phyloP scores from a whole-genome alignment of 306 rosid genomes.

The Pterocarpus santalinus region DNA sequence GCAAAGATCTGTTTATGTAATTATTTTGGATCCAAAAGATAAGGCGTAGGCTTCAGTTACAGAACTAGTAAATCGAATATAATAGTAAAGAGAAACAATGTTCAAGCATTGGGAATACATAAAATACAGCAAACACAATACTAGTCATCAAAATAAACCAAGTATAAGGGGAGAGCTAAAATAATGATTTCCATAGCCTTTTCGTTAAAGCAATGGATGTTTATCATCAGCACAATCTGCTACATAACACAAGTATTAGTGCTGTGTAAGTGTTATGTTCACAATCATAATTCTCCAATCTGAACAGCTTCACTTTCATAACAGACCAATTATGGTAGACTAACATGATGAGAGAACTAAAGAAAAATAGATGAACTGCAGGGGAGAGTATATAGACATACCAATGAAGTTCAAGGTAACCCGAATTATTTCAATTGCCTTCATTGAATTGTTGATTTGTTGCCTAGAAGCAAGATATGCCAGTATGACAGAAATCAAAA shows the following conservation, averaged over 20 bases:
- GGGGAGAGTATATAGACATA: constrained; percentile 46
- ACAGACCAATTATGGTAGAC: constrained; percentile 23
- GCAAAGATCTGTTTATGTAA: constrained; percentile 12
- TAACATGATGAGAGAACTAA: constrained; percentile 14
- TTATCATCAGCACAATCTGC: neutral
- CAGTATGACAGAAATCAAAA: constrained; percentile 72
- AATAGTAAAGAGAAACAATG: constrained; percentile 1
- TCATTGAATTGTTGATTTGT: constrained; percentile 71
- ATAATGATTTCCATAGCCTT: neutral
- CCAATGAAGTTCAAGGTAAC: constrained; percentile 76
- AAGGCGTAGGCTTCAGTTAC: neutral
- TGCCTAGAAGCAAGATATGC: constrained; percentile 71
- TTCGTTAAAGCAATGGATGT: neutral
- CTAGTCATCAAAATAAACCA: constrained; percentile 23
- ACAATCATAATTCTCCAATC: constrained; percentile 8
- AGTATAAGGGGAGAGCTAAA: neutral
- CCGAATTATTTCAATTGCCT: constrained; percentile 73
- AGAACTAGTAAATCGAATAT: constrained; percentile 7
- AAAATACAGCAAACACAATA: neutral
- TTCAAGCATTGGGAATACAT: constrained; percentile 24
- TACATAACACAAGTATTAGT: constrained; percentile 4
- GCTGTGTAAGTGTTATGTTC: neutral
- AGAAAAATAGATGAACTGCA: constrained; percentile 31
- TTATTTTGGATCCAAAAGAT: constrained; percentile 14
- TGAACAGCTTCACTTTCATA: constrained; percentile 38